phyloP scores from a whole-genome alignment of 2,329 filamentous ascomycete species.

The Curvularia spicifera region DNA sequence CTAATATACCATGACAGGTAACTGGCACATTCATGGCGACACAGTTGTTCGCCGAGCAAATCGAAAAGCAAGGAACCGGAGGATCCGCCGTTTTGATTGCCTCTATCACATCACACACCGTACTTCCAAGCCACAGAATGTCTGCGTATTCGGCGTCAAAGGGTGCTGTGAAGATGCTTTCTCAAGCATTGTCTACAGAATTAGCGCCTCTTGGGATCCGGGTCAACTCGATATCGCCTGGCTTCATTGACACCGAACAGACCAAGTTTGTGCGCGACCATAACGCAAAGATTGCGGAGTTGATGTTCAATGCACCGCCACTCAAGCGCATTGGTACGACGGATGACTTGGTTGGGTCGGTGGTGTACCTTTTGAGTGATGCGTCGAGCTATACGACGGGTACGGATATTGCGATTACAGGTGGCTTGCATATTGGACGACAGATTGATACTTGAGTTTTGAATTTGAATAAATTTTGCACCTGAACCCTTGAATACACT shows the following conservation, averaged over 20 bases:
- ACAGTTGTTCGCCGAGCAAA: constrained; percentile 51
- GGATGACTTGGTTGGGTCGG: constrained; percentile 54
- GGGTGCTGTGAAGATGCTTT: constrained; percentile 52
- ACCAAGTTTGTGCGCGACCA: constrained; percentile 27
- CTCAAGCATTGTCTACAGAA: constrained; percentile 47
- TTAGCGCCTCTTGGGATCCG: constrained; percentile 42
- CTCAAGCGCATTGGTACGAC: constrained; percentile 51
- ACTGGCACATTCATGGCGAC: constrained; percentile 53
- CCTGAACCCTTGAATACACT: not conserved
- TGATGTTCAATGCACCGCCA: constrained; percentile 39
- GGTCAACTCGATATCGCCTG: constrained; percentile 44
- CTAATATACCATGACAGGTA: constrained; percentile 35
- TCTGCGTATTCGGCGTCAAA: constrained; percentile 56
- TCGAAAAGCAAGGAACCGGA: constrained; percentile 49
- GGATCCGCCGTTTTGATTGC: constrained; percentile 53
- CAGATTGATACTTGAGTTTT: constrained; percentile 2
- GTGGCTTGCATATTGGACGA: constrained; percentile 36
- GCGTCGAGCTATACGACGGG: constrained; percentile 53
- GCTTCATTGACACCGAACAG: constrained; percentile 42
- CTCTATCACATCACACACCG: constrained; percentile 50
- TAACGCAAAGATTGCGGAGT: constrained; percentile 23
- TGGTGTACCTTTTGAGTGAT: constrained; percentile 55
- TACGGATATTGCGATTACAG: constrained; percentile 55
- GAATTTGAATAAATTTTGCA: not conserved
- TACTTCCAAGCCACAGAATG: constrained; percentile 48